Conservation (phyloP, 139 green algal species). For the Picocystis salinarum region DNA sequence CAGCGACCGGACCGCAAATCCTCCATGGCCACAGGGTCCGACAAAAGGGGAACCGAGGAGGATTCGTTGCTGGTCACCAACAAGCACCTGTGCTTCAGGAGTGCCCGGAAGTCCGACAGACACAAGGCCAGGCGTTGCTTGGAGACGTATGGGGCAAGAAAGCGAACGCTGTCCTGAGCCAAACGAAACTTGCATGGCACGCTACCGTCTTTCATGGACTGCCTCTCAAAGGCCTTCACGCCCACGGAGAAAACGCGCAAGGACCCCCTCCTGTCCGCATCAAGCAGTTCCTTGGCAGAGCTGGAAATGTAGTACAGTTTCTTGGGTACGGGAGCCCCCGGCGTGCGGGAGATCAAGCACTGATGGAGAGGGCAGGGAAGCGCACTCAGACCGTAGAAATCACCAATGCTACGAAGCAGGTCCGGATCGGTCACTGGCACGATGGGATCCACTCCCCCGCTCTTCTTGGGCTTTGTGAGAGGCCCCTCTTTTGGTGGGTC, state of each 20-base stretch:
- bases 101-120: too few species aligned
- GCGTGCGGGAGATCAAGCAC: conserved; percentile 36
- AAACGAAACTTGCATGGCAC: conserved; percentile 59
- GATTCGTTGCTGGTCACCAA: too few species aligned
- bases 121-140: conserved; percentile 39
- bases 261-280: conserved; percentile 35
- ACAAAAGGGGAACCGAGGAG: too few species aligned
- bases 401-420: conserved; percentile 18
- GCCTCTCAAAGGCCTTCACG: conserved; percentile 81
- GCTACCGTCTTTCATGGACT: conserved; percentile 31
- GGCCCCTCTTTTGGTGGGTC: neutral
- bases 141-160: conserved; percentile 56
- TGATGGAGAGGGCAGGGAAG: conserved; percentile 25
- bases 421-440: conserved; percentile 23
- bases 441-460: conserved; percentile 31
- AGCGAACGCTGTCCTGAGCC: conserved; percentile 64
- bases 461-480: neutral
- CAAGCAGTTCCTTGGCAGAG: conserved; percentile 34
- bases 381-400: conserved; percentile 51
- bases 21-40: too few species aligned
- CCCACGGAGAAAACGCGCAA: conserved; percentile 57
- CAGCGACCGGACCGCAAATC: too few species aligned
- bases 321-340: conserved; percentile 32
- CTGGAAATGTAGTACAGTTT: conserved; percentile 34
- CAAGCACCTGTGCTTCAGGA: too few species aligned